Evolutionary conservation across 2,329 filamentous ascomycete genomes (phyloP).

Genomic region (Dactylonectria macrodidyma): DNA sequence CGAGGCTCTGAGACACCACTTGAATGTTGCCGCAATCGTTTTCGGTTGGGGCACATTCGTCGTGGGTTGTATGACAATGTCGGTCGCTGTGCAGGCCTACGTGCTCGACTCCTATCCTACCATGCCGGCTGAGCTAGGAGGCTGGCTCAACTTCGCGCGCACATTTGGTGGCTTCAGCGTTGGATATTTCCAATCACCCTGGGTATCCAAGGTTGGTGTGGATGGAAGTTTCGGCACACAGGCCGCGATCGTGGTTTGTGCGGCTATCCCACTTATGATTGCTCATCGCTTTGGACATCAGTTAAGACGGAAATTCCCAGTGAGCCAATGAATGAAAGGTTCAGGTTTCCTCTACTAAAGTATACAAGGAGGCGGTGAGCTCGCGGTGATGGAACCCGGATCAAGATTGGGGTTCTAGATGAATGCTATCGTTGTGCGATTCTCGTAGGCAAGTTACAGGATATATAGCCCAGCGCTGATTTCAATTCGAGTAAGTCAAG

Average conservation of each 20-base stretch:
- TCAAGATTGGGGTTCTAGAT: no score
- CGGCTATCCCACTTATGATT: constrained; percentile 10
- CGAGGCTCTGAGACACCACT: constrained; percentile 61
- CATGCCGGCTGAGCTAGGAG: constrained; percentile 61
- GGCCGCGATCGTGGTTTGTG: constrained; percentile 42
- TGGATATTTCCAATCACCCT: constrained; percentile 63
- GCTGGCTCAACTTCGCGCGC: constrained; percentile 57
- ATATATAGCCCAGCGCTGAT: not conserved
- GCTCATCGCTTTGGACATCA: no score
- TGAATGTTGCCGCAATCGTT: constrained; percentile 51
- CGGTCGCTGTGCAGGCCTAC: constrained; percentile 63
- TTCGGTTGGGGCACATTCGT: constrained; percentile 65
- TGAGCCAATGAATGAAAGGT: no score
- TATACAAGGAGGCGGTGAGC: no score
- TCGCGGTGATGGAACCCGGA: no score
- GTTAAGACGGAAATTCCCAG: no score
- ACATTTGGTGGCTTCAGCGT: constrained; percentile 62
- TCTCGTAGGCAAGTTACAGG: no score
- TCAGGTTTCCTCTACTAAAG: no score
- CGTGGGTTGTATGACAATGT: constrained; percentile 67
- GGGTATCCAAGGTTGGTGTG: constrained; percentile 56
- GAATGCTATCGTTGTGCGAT: no score
- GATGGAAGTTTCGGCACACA: constrained; percentile 58
- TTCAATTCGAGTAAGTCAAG: not conserved
- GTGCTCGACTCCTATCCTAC: constrained; percentile 64